Base-by-base conservation (phyloP, 352 stramenopile genomes). In the Sclerospora graminicola region DNA sequence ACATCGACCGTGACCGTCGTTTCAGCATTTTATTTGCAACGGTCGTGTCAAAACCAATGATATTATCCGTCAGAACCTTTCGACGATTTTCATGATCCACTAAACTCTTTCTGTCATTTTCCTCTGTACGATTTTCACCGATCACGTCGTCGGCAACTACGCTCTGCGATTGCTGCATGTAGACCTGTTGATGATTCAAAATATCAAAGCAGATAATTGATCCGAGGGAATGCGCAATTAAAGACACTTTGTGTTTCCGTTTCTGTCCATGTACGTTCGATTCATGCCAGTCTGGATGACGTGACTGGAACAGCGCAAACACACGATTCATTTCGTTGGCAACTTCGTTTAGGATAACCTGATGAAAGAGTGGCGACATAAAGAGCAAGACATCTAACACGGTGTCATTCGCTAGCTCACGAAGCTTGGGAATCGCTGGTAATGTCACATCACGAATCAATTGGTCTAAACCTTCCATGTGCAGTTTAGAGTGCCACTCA, bases 151-250 rank as follows among this genome's bases (percentile, higher is more conserved):
- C 64, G 8, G 63, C 50, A 2, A 69, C 55, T 30, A 45, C 15
- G 32, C 59, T 48, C 24, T 63, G 48, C 13, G 45, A 30, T 31
- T 57, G 49, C 32, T 75, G 66, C 48, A 55, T 58, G 38, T 63
- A 72, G 14, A 68, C 52, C 15, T 64, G 56, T 28, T 90, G 78
- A 28, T 87, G 66, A 41, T 70, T 84, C 28, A 96, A 47, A 40
- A 97, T 89, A 43, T 97, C 89, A 62, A 94, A 97, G 30, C 72
- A 85, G 23, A 97, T 95, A 43, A 97, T 92, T 26, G 82, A 84
- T 5, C 86, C 88, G 8, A 97, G 66, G 11, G 80, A 94, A 39
- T 95, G 84, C 30, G 76, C 82, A 18, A 94, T 56, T 38, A 95
- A 85, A 6, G 82, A 93, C 7, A 95, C 79, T 44, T 92, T 89